A percentile compares a stretch with the other conserved stretches of the same genome.
Evolutionary conservation across 176 grass and related monocot genomes (phyloP).

Genomic region (Alopecurus myosuroides): DNA sequence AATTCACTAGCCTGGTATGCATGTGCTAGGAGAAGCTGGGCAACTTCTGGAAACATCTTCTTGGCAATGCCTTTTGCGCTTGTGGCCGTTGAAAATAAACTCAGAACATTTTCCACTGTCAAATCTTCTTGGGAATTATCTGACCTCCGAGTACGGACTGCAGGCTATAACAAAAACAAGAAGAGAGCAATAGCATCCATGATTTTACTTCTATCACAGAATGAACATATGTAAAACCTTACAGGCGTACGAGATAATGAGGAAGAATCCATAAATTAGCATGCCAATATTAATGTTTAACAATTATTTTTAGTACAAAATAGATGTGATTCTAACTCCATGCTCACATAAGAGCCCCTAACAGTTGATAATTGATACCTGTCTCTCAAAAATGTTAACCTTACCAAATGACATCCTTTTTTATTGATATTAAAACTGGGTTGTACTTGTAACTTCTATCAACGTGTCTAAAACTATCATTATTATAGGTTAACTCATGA

Average conservation of each 20-base stretch:
- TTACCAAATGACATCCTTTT: neutral
- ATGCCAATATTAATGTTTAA: constrained; percentile 16
- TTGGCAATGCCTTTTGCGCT: constrained; percentile 58
- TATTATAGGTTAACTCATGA: neutral
- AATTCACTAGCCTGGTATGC: constrained; percentile 67
- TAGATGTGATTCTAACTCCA: neutral
- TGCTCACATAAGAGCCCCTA: neutral
- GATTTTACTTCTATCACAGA: constrained; percentile 9
- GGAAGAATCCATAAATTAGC: constrained; percentile 6
- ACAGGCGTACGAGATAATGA: neutral
- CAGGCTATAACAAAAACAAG: constrained; percentile 35
- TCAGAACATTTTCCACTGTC: constrained; percentile 57
- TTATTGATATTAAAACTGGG: neutral
- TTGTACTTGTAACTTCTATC: neutral
- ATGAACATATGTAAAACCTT: neutral
- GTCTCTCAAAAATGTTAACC: neutral
- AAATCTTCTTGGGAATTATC: constrained; percentile 51
- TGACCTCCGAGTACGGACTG: constrained; percentile 61
- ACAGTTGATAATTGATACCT: neutral
- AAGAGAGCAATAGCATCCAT: neutral
- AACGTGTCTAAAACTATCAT: neutral
- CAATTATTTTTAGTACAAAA: neutral
- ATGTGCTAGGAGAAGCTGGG: constrained; percentile 72
- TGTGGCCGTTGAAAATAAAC: constrained; percentile 49
- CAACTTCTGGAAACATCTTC: constrained; percentile 62